Percentiles rank a stretch among this genome's conserved stretches.
phyloP scores from a whole-genome alignment of 176 grass and related monocot species.

The Cenchrus purpureus region DNA sequence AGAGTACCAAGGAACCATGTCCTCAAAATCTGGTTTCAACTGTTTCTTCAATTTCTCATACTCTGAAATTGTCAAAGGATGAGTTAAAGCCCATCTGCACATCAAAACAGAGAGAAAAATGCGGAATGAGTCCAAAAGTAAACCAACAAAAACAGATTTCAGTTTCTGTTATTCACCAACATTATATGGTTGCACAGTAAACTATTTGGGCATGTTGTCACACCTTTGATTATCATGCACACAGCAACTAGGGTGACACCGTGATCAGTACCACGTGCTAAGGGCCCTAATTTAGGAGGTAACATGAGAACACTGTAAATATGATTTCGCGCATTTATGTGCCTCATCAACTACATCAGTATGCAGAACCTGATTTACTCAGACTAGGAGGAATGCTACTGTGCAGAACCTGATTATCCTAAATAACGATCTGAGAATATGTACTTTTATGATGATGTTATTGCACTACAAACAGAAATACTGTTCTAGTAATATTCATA shows the following conservation, averaged over 20 bases:
- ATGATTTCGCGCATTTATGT: neutral
- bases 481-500: neutral
- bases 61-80: conserved; percentile 82
- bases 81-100: conserved; percentile 86
- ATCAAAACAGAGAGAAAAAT: conserved; percentile 35
- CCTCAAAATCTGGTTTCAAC: conserved; percentile 95
- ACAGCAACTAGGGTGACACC: neutral
- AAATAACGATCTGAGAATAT: neutral
- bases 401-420: neutral
- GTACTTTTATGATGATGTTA: neutral
- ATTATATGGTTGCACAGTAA: conserved; percentile 22
- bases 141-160: conserved; percentile 21
- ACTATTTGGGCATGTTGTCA: neutral
- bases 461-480: neutral
- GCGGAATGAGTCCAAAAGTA: conserved; percentile 11
- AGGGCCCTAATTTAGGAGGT: conserved; percentile 14
- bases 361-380: neutral
- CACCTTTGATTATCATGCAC: neutral
- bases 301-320: conserved; percentile 14
- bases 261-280: neutral
- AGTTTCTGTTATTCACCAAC: neutral
- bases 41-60: conserved; percentile 96
- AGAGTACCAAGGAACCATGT: conserved; percentile 99
- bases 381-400: neutral
- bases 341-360: neutral